A percentile compares a stretch with the other conserved stretches of the same genome.
Evolutionary conservation across 257 asterid genomes (phyloP).

Genomic region (Solanum chiquidenum): DNA sequence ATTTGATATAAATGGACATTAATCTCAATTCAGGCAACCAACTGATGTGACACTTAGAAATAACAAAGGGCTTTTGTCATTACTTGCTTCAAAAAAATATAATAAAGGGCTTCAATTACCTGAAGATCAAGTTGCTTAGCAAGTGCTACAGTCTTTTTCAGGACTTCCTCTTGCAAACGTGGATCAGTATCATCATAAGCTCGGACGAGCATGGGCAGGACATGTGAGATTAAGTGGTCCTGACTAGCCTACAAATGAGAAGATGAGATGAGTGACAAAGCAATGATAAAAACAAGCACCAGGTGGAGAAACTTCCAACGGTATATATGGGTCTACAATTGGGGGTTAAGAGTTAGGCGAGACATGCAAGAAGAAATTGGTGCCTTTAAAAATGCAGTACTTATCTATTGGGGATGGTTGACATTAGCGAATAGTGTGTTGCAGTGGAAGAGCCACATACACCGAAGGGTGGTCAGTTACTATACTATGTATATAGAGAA

Average conservation of each 20-base stretch:
- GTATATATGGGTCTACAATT: not conserved
- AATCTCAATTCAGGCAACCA: not conserved
- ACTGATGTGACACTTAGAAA: not conserved
- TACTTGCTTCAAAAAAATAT: not conserved
- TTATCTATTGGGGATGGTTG: not conserved
- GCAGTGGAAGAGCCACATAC: not conserved
- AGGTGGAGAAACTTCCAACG: not conserved
- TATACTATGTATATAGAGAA: not conserved
- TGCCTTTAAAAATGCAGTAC: not conserved
- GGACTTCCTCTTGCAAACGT: conserved; percentile 98
- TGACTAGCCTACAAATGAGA: conserved; percentile 65
- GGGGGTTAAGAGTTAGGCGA: not conserved
- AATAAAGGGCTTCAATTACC: conserved; percentile 30
- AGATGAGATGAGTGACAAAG: conserved; percentile 5
- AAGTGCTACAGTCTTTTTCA: conserved; percentile 66
- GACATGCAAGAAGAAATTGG: not conserved
- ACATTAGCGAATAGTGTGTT: not conserved
- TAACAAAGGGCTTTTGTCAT: not conserved
- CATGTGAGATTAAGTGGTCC: conserved; percentile 71
- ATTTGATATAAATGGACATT: not conserved
- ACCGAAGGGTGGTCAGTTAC: not conserved
- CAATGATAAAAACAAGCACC: conserved; percentile 9
- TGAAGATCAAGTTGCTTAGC: conserved; percentile 82
- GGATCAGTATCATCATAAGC: conserved; percentile 95
- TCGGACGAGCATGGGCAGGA: conserved; percentile 88